Evolutionary conservation across 306 rosid species (phyloP).

Genomic region (Prunus salicina): DNA sequence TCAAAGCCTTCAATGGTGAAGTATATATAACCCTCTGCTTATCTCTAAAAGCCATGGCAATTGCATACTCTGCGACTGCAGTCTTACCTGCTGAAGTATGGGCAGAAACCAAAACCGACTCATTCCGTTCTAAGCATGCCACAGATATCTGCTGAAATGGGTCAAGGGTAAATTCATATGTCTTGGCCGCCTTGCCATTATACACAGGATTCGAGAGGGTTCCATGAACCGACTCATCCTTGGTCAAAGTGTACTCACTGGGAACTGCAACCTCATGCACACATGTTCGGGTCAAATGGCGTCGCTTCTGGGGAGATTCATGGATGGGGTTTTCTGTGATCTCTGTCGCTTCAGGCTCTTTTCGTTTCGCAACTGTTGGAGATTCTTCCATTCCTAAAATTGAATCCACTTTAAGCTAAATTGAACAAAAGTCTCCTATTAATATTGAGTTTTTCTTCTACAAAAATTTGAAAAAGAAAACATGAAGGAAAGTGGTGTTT

Average conservation of each 20-base stretch:
- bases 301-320: constrained; percentile 25
- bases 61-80: constrained; percentile 94
- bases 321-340: not conserved
- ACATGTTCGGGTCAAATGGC: constrained; percentile 60
- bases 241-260: constrained; percentile 43
- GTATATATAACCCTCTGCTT: constrained; percentile 88
- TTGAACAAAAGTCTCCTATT: not conserved
- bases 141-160: constrained; percentile 87
- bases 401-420: not conserved
- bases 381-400: constrained; percentile 51
- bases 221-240: constrained; percentile 63
- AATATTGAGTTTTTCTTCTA: not conserved
- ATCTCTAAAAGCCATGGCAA: constrained; percentile 90
- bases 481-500: not conserved
- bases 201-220: constrained; percentile 67
- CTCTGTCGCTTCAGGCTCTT: constrained; percentile 31
- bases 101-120: constrained; percentile 88
- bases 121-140: constrained; percentile 85
- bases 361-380: constrained; percentile 48
- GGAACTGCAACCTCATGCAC: constrained; percentile 97
- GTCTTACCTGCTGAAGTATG: constrained; percentile 98
- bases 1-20: constrained; percentile 85
- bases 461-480: not conserved
- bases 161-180: constrained; percentile 72
- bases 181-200: constrained; percentile 62